Conservation (phyloP, 2,329 filamentous ascomycete genomes). For the Penicillium sp. region DNA sequence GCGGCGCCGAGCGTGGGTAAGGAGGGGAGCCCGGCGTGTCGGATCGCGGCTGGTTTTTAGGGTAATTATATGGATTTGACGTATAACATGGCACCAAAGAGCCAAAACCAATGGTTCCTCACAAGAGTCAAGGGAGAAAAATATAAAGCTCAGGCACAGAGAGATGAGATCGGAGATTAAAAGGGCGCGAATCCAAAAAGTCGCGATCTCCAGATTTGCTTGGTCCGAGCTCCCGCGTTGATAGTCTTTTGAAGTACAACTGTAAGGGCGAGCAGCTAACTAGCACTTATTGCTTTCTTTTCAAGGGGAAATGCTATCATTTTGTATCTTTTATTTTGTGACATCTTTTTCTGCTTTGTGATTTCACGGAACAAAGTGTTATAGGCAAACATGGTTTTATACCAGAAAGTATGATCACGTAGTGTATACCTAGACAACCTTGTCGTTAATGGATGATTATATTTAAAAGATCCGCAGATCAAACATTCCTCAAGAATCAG, state of each 20-base stretch:
- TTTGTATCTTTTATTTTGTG: background rate
- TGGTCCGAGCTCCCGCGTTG: constrained; percentile 37
- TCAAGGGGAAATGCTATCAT: background rate
- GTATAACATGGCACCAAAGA: constrained; percentile 29
- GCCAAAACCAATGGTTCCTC: background rate
- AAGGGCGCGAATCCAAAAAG: constrained; percentile 31
- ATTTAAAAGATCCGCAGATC: too few relatives aligned
- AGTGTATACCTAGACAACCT: background rate
- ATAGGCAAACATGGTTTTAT: background rate
- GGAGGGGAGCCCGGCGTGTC: constrained; percentile 6
- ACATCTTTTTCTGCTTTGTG: background rate
- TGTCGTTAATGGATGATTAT: background rate
- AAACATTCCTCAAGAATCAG: background rate
- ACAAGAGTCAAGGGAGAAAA: background rate
- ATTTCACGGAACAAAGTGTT: background rate
- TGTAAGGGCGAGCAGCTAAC: background rate
- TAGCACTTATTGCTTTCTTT: background rate
- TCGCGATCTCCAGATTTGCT: constrained; percentile 38
- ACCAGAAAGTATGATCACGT: background rate
- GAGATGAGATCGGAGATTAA: constrained; percentile 10
- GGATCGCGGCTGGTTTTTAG: constrained; percentile 3
- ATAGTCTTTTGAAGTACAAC: constrained; percentile 3
- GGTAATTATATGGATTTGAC: constrained; percentile 11
- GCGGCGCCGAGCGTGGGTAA: constrained; percentile 1
- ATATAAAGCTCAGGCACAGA: constrained; percentile 1